These are phyloP conservation scores for Veloporphyrellus conicus DNA, from an alignment of 1,284 basidiomycete genomes.

Conservation along the genomic window DNA sequence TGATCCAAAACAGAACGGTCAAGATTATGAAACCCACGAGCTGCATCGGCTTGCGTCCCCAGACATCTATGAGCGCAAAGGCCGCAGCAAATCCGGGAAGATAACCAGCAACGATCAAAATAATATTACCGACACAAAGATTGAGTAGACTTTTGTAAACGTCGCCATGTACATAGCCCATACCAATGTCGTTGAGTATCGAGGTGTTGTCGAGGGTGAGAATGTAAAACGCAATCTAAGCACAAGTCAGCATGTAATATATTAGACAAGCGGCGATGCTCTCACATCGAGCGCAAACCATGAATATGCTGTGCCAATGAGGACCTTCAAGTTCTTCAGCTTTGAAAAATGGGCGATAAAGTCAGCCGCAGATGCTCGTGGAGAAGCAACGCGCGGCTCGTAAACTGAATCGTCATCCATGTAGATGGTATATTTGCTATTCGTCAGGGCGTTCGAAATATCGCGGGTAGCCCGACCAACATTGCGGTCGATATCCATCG, in stretches of 20 bases:
- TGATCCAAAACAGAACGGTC: constrained; percentile 46
- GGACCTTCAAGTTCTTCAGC: constrained; percentile 40
- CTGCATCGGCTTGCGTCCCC: constrained; percentile 50
- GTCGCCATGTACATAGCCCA: constrained; percentile 11
- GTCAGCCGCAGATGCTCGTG: constrained; percentile 43
- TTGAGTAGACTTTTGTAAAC: constrained; percentile 25
- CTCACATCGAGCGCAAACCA: constrained; percentile 61
- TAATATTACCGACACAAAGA: constrained; percentile 37
- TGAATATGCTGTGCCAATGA: constrained; percentile 44
- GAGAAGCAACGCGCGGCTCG: constrained; percentile 40
- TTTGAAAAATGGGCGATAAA: constrained; percentile 42
- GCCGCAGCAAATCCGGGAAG: constrained; percentile 48
- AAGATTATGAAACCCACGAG: constrained; percentile 57
- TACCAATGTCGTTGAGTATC: constrained; percentile 24
- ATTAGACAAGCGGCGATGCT: neutral
- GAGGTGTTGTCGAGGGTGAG: constrained; percentile 55
- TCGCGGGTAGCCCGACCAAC: constrained; percentile 51
- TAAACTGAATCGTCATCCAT: constrained; percentile 38
- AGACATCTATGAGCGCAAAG: constrained; percentile 46
- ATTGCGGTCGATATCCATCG: constrained; percentile 64
- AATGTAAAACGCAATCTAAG: constrained; percentile 55
- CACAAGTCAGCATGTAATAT: neutral
- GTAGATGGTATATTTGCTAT: constrained; percentile 31
- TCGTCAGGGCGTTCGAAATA: constrained; percentile 45
- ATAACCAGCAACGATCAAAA: constrained; percentile 46